Conservation (phyloP, 805 yeast species). For the Metschnikowia vanudenii region DNA sequence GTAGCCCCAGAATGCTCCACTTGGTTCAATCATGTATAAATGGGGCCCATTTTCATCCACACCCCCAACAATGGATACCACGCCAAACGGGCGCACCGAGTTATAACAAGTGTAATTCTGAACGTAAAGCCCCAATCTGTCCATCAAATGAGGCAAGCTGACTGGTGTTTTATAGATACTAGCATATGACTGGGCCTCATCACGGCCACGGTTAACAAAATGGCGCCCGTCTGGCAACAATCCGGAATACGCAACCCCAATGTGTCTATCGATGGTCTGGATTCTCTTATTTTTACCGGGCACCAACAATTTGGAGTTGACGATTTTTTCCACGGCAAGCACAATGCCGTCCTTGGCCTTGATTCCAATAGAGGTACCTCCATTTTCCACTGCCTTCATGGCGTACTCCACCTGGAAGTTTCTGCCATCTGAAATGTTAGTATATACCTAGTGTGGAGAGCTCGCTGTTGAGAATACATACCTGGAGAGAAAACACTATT, state of each 20-base stretch:
- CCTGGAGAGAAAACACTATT: conserved; percentile 90
- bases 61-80: conserved; percentile 91
- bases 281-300: conserved; percentile 88
- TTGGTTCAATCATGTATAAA: conserved; percentile 95
- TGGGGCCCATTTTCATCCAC: conserved; percentile 88
- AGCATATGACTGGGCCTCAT: conserved; percentile 81
- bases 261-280: conserved; percentile 89
- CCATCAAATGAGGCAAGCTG: conserved; percentile 77
- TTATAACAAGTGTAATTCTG: conserved; percentile 95
- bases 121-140: conserved; percentile 84
- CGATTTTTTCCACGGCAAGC: conserved; percentile 94
- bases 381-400: conserved; percentile 94
- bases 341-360: conserved; percentile 91
- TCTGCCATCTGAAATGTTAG: conserved; percentile 69
- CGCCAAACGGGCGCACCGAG: conserved; percentile 97
- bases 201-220: conserved; percentile 87
- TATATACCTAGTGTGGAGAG: conserved; percentile 21
- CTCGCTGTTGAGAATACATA: conserved; percentile 26
- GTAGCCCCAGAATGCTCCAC: conserved; percentile 97
- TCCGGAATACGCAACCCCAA: conserved; percentile 95
- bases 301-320: conserved; percentile 81
- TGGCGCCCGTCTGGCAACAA: conserved; percentile 96
- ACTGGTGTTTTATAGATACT: conserved; percentile 73
- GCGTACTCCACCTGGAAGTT: conserved; percentile 98
- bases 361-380: conserved; percentile 92